Evolutionary conservation across 192 early-diverging fungal genomes (phyloP).

Genomic region (Coemansia biformis): DNA sequence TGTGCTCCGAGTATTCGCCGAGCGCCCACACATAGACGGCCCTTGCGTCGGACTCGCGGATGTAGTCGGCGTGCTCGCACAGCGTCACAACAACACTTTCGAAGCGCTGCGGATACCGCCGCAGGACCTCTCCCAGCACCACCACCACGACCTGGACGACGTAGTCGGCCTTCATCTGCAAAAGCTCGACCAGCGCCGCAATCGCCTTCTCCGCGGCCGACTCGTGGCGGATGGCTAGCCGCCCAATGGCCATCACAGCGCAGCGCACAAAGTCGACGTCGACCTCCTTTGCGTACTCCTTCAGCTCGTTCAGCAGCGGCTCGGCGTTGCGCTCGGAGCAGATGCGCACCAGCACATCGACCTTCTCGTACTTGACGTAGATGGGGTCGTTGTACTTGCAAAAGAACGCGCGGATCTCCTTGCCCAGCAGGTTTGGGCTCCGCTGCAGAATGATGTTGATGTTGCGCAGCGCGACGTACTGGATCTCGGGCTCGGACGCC

Average conservation of each 20-base stretch:
- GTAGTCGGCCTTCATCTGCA: slow-evolving; percentile 84
- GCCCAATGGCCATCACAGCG: slow-evolving; percentile 83
- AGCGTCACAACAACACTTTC: slow-evolving; percentile 79
- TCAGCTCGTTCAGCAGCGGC: slow-evolving; percentile 86
- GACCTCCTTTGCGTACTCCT: slow-evolving; percentile 96
- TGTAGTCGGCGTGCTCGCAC: slow-evolving; percentile 82
- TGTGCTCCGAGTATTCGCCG: slow-evolving; percentile 90
- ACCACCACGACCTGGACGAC: slow-evolving; percentile 89
- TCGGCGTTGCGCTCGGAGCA: slow-evolving; percentile 83
- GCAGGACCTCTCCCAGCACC: slow-evolving; percentile 92
- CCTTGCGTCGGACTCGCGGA: slow-evolving; percentile 88
- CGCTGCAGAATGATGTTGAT: slow-evolving; percentile 93
- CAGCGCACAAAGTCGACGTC: slow-evolving; percentile 95
- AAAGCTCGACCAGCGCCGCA: slow-evolving; percentile 81
- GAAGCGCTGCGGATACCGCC: slow-evolving; percentile 87
- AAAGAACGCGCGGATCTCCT: slow-evolving; percentile 96
- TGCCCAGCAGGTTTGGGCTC: slow-evolving; percentile 75
- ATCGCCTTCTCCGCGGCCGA: slow-evolving; percentile 81
- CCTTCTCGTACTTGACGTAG: slow-evolving; percentile 94
- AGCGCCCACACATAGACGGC: slow-evolving; percentile 93
- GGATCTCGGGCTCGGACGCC: slow-evolving; percentile 85
- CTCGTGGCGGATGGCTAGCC: slow-evolving; percentile 88
- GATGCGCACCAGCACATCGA: slow-evolving; percentile 89
- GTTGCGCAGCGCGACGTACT: slow-evolving; percentile 95
- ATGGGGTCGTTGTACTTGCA: slow-evolving; percentile 98